A percentile compares a stretch with the other conserved stretches of the same genome.
These are phyloP conservation scores for Mayamaea pseudoterrestris DNA, from an alignment of 108 stramenopile species.

Conservation along the genomic window DNA sequence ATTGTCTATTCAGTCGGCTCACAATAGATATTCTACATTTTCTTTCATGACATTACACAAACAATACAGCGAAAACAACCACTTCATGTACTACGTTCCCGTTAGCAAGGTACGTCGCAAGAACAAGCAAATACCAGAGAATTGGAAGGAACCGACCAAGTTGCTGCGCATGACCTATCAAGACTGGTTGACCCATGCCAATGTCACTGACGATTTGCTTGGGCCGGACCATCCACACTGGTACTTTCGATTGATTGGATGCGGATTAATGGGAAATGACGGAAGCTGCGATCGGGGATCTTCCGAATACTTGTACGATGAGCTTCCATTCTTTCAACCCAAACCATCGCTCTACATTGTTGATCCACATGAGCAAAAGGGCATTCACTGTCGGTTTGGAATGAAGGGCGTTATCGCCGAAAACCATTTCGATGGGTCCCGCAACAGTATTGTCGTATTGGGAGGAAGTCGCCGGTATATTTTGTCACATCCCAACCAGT, in stretches of 20 bases:
- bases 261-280: slow-evolving; percentile 38
- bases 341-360: slow-evolving; percentile 43
- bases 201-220: slow-evolving; percentile 33
- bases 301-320: slow-evolving; percentile 75
- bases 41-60: no score
- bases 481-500: slow-evolving; percentile 61
- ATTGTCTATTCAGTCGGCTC: no score
- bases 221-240: slow-evolving; percentile 40
- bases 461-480: slow-evolving; percentile 82
- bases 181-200: slow-evolving; percentile 79
- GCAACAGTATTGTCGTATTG: slow-evolving; percentile 79
- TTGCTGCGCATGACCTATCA: slow-evolving; percentile 66
- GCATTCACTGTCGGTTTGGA: slow-evolving; percentile 92
- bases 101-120: slow-evolving; percentile 10
- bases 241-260: slow-evolving; percentile 89
- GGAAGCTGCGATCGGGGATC: slow-evolving; percentile 53
- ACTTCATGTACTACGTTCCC: slow-evolving; percentile 92
- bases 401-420: slow-evolving; percentile 85
- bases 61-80: slow-evolving; percentile 79
- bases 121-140: slow-evolving; percentile 18
- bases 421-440: slow-evolving; percentile 77
- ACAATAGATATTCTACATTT: no score
- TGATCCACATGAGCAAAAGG: slow-evolving; percentile 43
- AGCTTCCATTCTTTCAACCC: slow-evolving; percentile 84
- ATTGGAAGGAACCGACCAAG: slow-evolving; percentile 72